Base-by-base conservation (phyloP, 139 green algal genomes). In the Eudorina sp. region DNA sequence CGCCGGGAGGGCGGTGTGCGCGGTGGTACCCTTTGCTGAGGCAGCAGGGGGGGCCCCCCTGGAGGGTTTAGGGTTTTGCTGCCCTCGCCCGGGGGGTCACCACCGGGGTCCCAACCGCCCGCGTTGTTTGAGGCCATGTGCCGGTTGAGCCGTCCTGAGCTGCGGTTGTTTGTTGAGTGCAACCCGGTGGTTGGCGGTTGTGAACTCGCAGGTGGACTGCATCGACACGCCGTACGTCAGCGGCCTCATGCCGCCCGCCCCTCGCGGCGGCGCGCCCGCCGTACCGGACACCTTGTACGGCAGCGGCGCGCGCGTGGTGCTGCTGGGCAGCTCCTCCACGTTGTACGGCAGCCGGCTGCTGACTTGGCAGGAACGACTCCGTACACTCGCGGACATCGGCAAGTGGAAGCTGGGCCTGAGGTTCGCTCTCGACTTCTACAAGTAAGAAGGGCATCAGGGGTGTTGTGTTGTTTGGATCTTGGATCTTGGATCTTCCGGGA, bases 291-390 rank as follows among this genome's bases (percentile, higher is more conserved):
- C 73, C 9, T 53, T 91, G 36, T 66, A 53, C 34, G 89, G 82
- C 66, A 70, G 46, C 31, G 82, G 82, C 43, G 27, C 64, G 31
- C 88, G 92, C 3, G 51, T 95, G 5, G 81, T 93, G 36, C 75
- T 94, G 79, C 85, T 95, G 45, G 89, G 90, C 0, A 66, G 51
- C n/a, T 40, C 55, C 29, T 89, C 89, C 4, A 87, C 81, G 29
- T 34, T 95, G 64, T 92, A 92, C 69, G 90, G 84, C 84, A 87
- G 78, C 41, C 73, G 92, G 55, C 88, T 95, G 48, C 92, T 95
- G 90, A 76, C 66, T 5, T 95, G 92, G 92, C 85, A 92, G 76
- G 92, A 95, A 81, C 84, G 90, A 36, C 89, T 95, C 45, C 83
- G 86, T 36, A 95, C 92, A 29, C 90, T 95, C 31, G 66, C 91